Base-by-base conservation (phyloP, 2,329 filamentous ascomycete genomes). In the Colletotrichum noveboracense region DNA sequence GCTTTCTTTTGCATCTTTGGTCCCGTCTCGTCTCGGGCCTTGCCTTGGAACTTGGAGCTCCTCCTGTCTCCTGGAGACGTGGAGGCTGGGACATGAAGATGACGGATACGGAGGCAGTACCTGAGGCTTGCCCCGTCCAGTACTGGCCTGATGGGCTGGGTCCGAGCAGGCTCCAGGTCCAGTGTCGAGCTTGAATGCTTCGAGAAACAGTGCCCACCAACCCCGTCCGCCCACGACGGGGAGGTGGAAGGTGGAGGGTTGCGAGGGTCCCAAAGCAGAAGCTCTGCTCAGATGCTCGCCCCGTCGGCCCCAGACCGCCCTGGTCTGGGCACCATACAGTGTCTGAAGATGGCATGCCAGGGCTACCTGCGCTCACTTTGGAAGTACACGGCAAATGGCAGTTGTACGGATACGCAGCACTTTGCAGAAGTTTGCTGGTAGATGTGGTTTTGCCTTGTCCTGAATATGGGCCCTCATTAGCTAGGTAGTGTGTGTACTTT, bases 201-300 rank as follows among this genome's bases (percentile, higher is more conserved):
- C 72, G 55, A 71, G 52, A 52, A 58, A 30, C 38, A 64, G 55
- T 48, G 48, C 30, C 71, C 60, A 71, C 71, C 48, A 32, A 36
- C 60, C 67, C 66, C 67, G 58, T 70, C 43, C 61, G 28, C 36
- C 72, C 36, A 66, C 52, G 68, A 66, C 67, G 69, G 62, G 69
- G 56, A 64, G 32, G 69, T 71, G 73, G 73, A 62, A 67, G 56
- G 73, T 75, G 73, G 70, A 73, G 55, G 38, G 24, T 38, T 52
- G 43, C 55, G 56, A 68, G 62, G 56, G 64, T 58, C 62, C 26
- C n/a, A 62, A 38, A 73, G 73, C 70, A 73, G 70, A 73, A 72
- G 64, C 73, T 75, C 73, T 75, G 73, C 69, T 68, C 70, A 65
- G 69, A 60, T 56, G 48, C n/a, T 70, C 56, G 55, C 67, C 34